Conservation (phyloP, 2,329 filamentous ascomycete genomes). For the Alternaria burnsii region DNA sequence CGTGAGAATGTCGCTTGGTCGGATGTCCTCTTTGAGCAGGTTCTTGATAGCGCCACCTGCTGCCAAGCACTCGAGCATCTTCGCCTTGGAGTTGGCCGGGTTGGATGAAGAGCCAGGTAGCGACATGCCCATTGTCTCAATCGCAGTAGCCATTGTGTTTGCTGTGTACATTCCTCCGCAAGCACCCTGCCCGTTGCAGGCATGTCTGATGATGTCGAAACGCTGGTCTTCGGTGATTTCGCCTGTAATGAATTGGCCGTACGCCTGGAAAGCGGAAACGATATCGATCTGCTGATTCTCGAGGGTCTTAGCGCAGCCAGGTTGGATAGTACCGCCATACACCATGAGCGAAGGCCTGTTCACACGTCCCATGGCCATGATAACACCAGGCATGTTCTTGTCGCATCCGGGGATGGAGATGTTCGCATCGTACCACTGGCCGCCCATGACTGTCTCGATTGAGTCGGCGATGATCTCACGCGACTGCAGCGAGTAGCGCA, state of each 20-base stretch:
- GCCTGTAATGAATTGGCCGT: slow-evolving; percentile 91
- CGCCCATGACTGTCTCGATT: slow-evolving; percentile 98
- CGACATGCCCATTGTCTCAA: slow-evolving; percentile 61
- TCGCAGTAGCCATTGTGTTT: slow-evolving; percentile 62
- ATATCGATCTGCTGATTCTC: slow-evolving; percentile 83
- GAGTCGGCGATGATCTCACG: slow-evolving; percentile 97
- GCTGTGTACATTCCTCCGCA: slow-evolving; percentile 80
- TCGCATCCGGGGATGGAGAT: slow-evolving; percentile 97
- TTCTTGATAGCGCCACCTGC: slow-evolving; percentile 61
- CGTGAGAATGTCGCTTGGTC: slow-evolving; percentile 60
- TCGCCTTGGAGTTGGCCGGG: slow-evolving; percentile 60
- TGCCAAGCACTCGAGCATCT: slow-evolving; percentile 60
- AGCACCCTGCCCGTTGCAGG: slow-evolving; percentile 83
- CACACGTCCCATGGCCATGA: slow-evolving; percentile 86
- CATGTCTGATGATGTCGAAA: slow-evolving; percentile 92
- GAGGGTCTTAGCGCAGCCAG: slow-evolving; percentile 80
- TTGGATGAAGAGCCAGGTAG: slow-evolving; percentile 62
- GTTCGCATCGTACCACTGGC: slow-evolving; percentile 98
- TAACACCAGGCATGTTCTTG: slow-evolving; percentile 88
- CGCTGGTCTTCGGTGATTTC: slow-evolving; percentile 90
- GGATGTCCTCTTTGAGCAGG: slow-evolving; percentile 60
- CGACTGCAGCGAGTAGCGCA: slow-evolving; percentile 94
- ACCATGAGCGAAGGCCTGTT: slow-evolving; percentile 97
- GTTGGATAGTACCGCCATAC: slow-evolving; percentile 93
- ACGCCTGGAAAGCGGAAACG: slow-evolving; percentile 96